phyloP scores from a whole-genome alignment of 2,329 filamentous ascomycete genomes.

The Phoma sp. region DNA sequence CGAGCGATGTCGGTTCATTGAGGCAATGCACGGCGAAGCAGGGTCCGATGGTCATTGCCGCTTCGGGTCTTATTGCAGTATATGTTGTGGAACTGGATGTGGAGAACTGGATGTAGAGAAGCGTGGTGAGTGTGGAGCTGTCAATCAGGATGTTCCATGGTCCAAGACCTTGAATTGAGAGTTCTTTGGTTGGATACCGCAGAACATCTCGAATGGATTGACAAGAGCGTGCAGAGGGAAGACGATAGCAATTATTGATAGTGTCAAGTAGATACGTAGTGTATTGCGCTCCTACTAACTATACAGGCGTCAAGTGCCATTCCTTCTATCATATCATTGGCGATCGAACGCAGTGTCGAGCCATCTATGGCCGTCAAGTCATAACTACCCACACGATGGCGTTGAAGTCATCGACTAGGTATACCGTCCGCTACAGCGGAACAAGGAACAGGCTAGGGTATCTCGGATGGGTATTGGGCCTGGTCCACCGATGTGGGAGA shows the following conservation, averaged over 20 bases:
- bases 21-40: slow-evolving; percentile 3
- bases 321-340: slow-evolving; percentile 7
- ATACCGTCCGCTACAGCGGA: slow-evolving; percentile 21
- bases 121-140: slow-evolving; percentile 6
- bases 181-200: slow-evolving; percentile 2
- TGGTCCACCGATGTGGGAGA: slow-evolving; percentile 8
- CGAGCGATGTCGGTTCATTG: slow-evolving; percentile 12
- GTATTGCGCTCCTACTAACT: slow-evolving; percentile 10
- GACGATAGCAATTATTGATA: background rate
- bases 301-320: slow-evolving; percentile 8
- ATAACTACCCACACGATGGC: slow-evolving; percentile 12
- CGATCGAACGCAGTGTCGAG: slow-evolving; percentile 16
- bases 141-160: slow-evolving; percentile 3
- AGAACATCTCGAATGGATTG: background rate
- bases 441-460: slow-evolving; percentile 30
- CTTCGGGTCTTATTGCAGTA: background rate
- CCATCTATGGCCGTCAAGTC: slow-evolving; percentile 17
- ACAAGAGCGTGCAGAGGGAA: background rate
- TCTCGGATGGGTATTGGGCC: slow-evolving; percentile 36
- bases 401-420: slow-evolving; percentile 16
- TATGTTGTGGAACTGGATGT: slow-evolving; percentile 1
- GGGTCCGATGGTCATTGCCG: slow-evolving; percentile 6
- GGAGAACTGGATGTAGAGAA: slow-evolving; percentile 6
- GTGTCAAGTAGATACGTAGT: background rate
- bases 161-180: background rate